Conservation (phyloP, 2,329 filamentous ascomycete genomes). For the Colletotrichum sp. region DNA sequence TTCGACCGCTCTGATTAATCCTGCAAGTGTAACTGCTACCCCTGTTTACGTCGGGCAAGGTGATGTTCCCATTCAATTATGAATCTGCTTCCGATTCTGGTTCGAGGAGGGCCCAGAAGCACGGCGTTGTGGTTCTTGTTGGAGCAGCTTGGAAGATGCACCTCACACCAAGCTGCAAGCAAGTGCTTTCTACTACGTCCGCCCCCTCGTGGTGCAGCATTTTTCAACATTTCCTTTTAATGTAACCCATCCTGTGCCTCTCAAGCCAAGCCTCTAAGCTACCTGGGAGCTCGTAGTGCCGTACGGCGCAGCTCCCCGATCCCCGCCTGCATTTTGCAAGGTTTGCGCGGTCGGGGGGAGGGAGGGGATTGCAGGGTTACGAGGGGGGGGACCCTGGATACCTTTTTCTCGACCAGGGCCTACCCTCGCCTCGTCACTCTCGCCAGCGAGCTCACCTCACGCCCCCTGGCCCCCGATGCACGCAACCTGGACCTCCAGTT, state of each 20-base stretch:
- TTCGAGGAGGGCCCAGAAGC: neutral
- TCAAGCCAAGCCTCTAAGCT: neutral
- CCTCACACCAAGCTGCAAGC: neutral
- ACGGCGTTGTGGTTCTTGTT: neutral
- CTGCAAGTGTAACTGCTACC: neutral
- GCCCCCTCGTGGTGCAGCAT: neutral
- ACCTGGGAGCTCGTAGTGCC: neutral
- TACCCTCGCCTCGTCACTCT: neutral
- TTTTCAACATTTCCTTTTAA: neutral
- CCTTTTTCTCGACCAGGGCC: neutral
- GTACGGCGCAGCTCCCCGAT: conserved; percentile 4
- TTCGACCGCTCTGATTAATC: neutral
- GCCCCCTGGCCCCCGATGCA: neutral
- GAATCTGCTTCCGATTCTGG: neutral
- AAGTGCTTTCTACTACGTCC: neutral
- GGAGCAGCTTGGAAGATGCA: neutral
- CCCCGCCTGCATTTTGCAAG: neutral
- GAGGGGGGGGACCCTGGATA: neutral
- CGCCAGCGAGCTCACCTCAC: neutral
- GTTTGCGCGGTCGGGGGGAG: neutral
- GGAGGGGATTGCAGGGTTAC: neutral
- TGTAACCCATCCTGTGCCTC: neutral
- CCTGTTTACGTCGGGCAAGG: neutral
- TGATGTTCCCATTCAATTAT: neutral
- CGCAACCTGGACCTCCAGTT: neutral